phyloP scores from a whole-genome alignment of 164 flowering plant species.

The Nymphaea colorata region DNA sequence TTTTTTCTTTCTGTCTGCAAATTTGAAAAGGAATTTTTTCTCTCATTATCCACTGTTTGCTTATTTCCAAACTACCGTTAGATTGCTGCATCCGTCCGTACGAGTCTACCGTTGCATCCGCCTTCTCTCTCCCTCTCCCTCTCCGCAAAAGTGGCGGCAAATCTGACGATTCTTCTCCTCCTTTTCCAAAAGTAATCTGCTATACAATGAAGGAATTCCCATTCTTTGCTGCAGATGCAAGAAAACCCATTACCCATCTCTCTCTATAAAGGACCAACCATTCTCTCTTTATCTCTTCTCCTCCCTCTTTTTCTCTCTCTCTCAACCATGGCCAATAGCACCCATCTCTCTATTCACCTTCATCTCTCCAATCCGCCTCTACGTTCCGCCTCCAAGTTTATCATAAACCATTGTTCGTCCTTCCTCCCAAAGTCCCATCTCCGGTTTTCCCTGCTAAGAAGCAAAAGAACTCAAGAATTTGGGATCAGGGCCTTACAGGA shows the following conservation, averaged over 20 bases:
- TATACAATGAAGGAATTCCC: background rate
- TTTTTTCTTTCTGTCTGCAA: too few relatives aligned
- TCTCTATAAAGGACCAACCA: background rate
- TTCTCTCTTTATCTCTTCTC: background rate
- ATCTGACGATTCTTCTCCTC: background rate
- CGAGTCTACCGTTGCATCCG: background rate
- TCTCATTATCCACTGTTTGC: background rate
- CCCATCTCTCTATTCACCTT: slow-evolving; percentile 17
- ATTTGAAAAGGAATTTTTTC: too few relatives aligned
- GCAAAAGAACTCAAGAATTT: background rate
- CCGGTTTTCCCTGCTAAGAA: background rate
- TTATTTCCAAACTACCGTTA: background rate
- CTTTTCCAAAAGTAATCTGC: background rate
- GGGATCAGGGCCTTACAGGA: slow-evolving; percentile 25
- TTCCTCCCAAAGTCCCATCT: background rate
- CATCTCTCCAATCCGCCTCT: slow-evolving; percentile 12
- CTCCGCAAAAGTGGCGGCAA: background rate
- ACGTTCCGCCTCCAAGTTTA: background rate
- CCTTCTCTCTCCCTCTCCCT: background rate
- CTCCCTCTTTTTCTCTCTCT: slow-evolving; percentile 4
- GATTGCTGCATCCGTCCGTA: background rate
- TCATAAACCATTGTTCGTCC: slow-evolving; percentile 1
- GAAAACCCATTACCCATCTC: background rate
- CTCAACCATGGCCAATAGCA: slow-evolving; percentile 2
- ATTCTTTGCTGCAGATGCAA: slow-evolving; percentile 8